Evolutionary conservation across 306 rosid genomes (phyloP).

Genomic region (Castanea sativa): DNA sequence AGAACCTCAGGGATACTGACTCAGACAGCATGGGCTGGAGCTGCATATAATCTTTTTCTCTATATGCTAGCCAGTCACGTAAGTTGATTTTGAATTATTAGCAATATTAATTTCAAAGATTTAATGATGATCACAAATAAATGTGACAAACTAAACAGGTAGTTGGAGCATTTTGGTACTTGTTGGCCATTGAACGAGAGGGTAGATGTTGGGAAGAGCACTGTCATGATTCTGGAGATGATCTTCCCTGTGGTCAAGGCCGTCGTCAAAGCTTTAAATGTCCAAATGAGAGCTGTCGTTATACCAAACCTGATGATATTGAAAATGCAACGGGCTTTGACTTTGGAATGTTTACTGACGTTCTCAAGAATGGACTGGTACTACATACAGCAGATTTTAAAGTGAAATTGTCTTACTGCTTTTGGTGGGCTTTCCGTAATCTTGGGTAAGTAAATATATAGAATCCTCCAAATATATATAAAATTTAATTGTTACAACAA

Average conservation of each 20-base stretch:
- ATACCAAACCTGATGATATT: constrained; percentile 21
- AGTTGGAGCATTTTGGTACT: constrained; percentile 93
- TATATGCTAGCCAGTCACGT: constrained; percentile 92
- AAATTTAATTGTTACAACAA: neutral
- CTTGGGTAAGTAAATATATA: constrained; percentile 47
- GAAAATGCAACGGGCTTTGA: constrained; percentile 27
- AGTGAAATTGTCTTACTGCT: constrained; percentile 64
- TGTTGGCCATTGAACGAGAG: constrained; percentile 59
- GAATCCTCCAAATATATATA: neutral
- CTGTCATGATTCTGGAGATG: too few species aligned
- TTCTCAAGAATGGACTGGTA: constrained; percentile 41
- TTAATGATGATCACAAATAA: neutral
- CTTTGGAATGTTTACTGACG: constrained; percentile 67
- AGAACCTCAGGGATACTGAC: constrained; percentile 76
- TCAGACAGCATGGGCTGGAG: constrained; percentile 90
- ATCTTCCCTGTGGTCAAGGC: too few species aligned
- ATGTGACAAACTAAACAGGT: constrained; percentile 41
- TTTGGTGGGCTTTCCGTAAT: constrained; percentile 94
- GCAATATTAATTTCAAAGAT: neutral
- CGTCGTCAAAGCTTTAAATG: accelerated
- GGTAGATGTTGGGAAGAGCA: constrained; percentile 48
- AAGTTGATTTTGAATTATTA: constrained; percentile 23
- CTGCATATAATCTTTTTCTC: constrained; percentile 80
- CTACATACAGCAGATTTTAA: constrained; percentile 29
- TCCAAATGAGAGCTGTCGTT: constrained; percentile 32